Evolutionary conservation across 495 filamentous ascomycete genomes (phyloP), one percentile per base, ranked within the genome.

Genomic region (Trichocladium antarcticum): DNA sequence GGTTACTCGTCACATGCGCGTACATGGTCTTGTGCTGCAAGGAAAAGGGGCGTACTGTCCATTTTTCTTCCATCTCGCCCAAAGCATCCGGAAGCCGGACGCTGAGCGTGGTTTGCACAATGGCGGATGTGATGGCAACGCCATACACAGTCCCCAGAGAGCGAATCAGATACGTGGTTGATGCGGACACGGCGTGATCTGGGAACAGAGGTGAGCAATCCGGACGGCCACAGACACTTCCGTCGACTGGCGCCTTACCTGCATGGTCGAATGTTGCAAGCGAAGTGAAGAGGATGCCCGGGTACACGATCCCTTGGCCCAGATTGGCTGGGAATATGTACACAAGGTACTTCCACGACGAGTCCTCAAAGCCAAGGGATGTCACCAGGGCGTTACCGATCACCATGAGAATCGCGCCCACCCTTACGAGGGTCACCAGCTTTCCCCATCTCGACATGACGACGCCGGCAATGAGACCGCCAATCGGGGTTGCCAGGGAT

Each of bases 381-480:
- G 73, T 74, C 1, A 82, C 72, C 9, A 83, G 58, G 0, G 63
- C 52, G 34, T 82, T 82, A 1, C 79, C 80, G 22, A 82, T 41
- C 0, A 69, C 71, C 79, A 84, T 82, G 11, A 82, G 57, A 1
- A 72, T 50, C 5, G 77, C 74, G 5, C 79, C 79, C 1, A 61
- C 46, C 1, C 76, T 72, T 6, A 84, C 74, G 4, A 82, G 67
- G 1, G 71, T 62, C 10, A 73, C 65, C 1, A 82, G 63, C 47
- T 72, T 76, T 0, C 79, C 78, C 76, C 77, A 82, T 24, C 72
- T 72, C 1, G 79, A 81, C 79, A 84, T 83, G 32, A 83, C 69
- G 31, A 80, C 61, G 1, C 79, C 79, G 1, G 79, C 73, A 31
- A 81, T 65, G 20, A 82, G 65, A 5, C 77, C 77, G 1, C 79